Evolutionary conservation across 768 basidiomycete species (phyloP), one percentile per base, ranked within the genome.

Genomic region (Lentinula edodes): DNA sequence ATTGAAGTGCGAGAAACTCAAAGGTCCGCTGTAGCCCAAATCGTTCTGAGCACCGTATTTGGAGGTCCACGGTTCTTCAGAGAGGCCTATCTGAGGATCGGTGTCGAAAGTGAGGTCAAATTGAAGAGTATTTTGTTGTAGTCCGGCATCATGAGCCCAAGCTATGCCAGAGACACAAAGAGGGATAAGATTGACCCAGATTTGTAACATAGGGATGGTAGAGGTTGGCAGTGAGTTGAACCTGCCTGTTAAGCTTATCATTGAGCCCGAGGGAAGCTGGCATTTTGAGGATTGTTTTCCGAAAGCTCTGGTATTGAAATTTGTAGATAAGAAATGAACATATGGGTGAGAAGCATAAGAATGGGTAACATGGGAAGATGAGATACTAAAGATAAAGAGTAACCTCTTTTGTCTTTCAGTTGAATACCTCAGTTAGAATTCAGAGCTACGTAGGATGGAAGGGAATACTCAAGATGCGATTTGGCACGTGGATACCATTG

Each of bases 1-100:
- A 2, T 84, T 81, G 13, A 87, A 71, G 66, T 88, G 89, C 15
- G 88, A 87, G 72, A 90, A 90, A 10, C 84, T 74, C 18, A 83
- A 74, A 13, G 85, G 81, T 5, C 88, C 89, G 5, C 81, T 79
- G 74, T 86, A 90, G 3, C 74, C 70, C 38, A 84, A 77, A 70
- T 89, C 86, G 6, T 74, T 71, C 58, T 83, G 81, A 1, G 70
- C 60, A 6, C 84, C 85, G 62, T 83, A 88, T 67, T 83, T 83
- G 46, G 76, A 73, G 0, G 77, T 72, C 83, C 83, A 86, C 48
- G 76, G 74, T 55, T 77, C 74, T 2, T 60, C 23, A 2, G 55
- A 58, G 28, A 57, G 23, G 18, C 28, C 23, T 32, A 58, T 58
- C 13, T 42, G 56, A 43, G 56, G 16, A 28, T 45, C 13, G 28